Evolutionary conservation across 352 stramenopile species (phyloP), one percentile per base, ranked within the genome.

Genomic region (Phytophthora tubulina): DNA sequence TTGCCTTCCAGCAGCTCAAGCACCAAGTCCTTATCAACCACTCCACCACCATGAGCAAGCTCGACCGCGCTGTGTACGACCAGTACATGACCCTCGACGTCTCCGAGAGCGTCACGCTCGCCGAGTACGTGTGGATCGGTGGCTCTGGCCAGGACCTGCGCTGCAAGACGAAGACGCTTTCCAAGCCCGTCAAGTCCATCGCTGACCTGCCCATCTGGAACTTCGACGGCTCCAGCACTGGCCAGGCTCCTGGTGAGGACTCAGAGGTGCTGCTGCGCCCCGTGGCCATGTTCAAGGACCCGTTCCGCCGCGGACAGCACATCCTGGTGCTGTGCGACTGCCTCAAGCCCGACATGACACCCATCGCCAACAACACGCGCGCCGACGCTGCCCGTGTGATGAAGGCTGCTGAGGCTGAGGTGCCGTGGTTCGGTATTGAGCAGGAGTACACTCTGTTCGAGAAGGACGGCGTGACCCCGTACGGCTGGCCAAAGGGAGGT

Each of bases 271-370:
- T 99, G 65, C 77, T 99, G 70, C 79, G 96, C 75, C 88, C 91
- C 44, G 84, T 92, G 52, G 88, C 92, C 67, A 98, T 99, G 69
- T 99, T 98, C 88, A 93, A 91, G 60, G 97, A 99, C 89, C 97
- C 97, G 21, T 99, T 99, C 91, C 92, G 97, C 49, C 88, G 91
- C 42, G 80, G 95, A 63, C 81, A 98, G 73, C 96, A 99, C 87
- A 98, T 99, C 76, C 83, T 99, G 56, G 97, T 99, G 72, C 93
- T 99, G 71, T 99, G 96, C 88, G 97, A 99, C 84, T 98, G 94
- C 79, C 96, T 98, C 67, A 99, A 98, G 81, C 95, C 96, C 30
- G 91, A 97, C 69, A 90, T 94, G 68, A 96, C 94, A 54, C 91
- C 96, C 42, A 91, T 98, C 59, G 77, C 88, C 55, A 97, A 96